A percentile compares a stretch with the other conserved stretches of the same genome.
Conservation (phyloP, 1,284 basidiomycete genomes). For the Cutaneotrichosporon spelunceum region DNA sequence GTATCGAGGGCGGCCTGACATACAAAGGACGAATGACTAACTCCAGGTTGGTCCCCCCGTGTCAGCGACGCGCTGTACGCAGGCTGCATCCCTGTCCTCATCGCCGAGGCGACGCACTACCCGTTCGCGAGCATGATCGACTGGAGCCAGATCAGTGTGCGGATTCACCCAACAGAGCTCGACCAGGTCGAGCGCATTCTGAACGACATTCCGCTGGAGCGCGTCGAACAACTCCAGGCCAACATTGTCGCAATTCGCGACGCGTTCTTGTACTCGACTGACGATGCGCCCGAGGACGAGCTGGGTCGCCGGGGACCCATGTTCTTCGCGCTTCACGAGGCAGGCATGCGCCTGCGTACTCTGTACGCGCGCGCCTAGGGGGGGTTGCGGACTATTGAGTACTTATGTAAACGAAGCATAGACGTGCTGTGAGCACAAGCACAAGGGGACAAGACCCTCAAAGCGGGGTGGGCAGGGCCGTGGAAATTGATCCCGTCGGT, state of each 20-base stretch:
- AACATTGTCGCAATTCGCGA: slow-evolving; percentile 52
- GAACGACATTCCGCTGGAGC: slow-evolving; percentile 42
- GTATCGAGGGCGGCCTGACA: slow-evolving; percentile 10
- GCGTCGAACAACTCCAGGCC: slow-evolving; percentile 51
- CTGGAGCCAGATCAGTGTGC: slow-evolving; percentile 53
- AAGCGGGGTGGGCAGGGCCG: background rate
- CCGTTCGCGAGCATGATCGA: slow-evolving; percentile 53
- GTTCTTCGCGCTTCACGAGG: slow-evolving; percentile 52
- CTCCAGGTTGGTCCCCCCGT: slow-evolving; percentile 52
- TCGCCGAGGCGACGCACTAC: slow-evolving; percentile 52
- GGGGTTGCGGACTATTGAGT: too few relatives aligned
- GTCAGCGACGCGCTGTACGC: slow-evolving; percentile 54
- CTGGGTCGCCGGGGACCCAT: slow-evolving; percentile 49
- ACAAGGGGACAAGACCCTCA: background rate
- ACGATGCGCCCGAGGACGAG: slow-evolving; percentile 47
- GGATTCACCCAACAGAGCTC: slow-evolving; percentile 51
- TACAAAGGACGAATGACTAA: background rate
- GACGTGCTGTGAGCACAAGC: background rate
- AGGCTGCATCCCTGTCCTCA: slow-evolving; percentile 55
- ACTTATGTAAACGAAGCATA: background rate
- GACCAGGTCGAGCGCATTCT: slow-evolving; percentile 53
- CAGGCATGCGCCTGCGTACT: slow-evolving; percentile 49
- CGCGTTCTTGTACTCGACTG: slow-evolving; percentile 52
- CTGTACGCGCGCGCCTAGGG: slow-evolving; percentile 27
- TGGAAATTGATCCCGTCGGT: background rate